Evolutionary conservation across 2,329 filamentous ascomycete species (phyloP), one percentile per base, ranked within the genome.

Genomic region (Venturia effusa): DNA sequence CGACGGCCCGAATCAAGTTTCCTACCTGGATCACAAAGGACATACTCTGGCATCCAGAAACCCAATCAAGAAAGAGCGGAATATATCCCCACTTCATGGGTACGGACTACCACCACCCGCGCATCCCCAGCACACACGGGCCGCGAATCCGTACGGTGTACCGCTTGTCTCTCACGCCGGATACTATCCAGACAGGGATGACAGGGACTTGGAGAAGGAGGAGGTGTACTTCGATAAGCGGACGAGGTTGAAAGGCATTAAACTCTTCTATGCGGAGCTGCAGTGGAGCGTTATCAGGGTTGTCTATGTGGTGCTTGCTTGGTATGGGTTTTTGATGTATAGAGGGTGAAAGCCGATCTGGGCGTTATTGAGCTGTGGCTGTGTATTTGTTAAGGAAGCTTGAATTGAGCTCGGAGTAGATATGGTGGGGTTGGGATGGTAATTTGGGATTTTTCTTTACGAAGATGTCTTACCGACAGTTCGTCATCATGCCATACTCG

Each of bases 281-380:
- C 81, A 80, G 74, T 81, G 78, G 10, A 86, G 83, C 55, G 69
- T 86, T 22, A 85, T 83, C 76, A 79, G 83, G 59, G 85, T 92
- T 3, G 79, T 79, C 6, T 84, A 83, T 80, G 82, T 89, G 73
- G 84, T 84, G 24, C 73, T 86, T 55, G 67, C 77, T 17, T 85
- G 86, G 72, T 94, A 89, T 79, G 79, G 79, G 37, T 89, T 39
- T n/a, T 43, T 63, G 51, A n/a, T 57, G 27, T 57, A 57, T 11
- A 57, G 51, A 57, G 51, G 51, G 10, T 57, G 40, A 43, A 19
- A 17, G 37, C 15, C 7, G 40, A 41, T n/a, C n/a, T 43, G 40
- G 37, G 15, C 37, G 37, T 39, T 11, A 39, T 39, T 15, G 15
- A 39, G 8, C 2, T 39, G 37, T 39, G 37, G 10, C 15, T 39